Evolutionary conservation across 208 protist genomes (phyloP).

Genomic region (Naegleria fowleri): DNA sequence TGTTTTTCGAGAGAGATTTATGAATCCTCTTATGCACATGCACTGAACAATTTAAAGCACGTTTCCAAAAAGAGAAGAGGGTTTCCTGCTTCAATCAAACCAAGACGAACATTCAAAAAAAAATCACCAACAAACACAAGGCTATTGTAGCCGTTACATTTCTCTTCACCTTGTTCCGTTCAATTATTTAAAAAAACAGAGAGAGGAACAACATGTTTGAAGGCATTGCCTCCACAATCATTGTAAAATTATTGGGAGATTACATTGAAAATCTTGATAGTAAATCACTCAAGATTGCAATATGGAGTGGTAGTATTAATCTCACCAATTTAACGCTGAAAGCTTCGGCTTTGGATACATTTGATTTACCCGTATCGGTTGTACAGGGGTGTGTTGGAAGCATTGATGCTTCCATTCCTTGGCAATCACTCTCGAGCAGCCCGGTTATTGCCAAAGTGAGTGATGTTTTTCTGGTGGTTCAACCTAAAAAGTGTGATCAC

Average conservation of each 20-base stretch:
- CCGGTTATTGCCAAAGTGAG: not conserved
- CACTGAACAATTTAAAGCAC: no score
- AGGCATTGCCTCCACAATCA: not conserved
- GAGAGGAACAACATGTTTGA: no score
- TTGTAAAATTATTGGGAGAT: not conserved
- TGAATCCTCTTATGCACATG: no score
- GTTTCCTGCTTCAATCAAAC: no score
- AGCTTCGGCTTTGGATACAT: not conserved
- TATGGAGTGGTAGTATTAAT: constrained; percentile 7
- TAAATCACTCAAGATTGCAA: not conserved
- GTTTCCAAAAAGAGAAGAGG: no score
- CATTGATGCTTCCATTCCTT: not conserved
- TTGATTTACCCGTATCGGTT: constrained; percentile 21
- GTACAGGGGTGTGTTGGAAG: not conserved
- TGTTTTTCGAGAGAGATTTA: no score
- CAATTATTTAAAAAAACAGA: no score
- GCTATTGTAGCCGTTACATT: no score
- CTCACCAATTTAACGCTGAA: not conserved
- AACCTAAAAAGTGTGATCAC: constrained; percentile 3
- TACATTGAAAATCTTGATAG: constrained; percentile 19
- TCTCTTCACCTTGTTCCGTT: no score
- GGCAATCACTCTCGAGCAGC: not conserved
- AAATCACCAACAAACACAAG: no score
- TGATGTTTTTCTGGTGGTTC: constrained; percentile 21
- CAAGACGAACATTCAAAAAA: no score